Evolutionary conservation across 352 stramenopile genomes (phyloP).

Genomic region (Globisporangium carolinianum): DNA sequence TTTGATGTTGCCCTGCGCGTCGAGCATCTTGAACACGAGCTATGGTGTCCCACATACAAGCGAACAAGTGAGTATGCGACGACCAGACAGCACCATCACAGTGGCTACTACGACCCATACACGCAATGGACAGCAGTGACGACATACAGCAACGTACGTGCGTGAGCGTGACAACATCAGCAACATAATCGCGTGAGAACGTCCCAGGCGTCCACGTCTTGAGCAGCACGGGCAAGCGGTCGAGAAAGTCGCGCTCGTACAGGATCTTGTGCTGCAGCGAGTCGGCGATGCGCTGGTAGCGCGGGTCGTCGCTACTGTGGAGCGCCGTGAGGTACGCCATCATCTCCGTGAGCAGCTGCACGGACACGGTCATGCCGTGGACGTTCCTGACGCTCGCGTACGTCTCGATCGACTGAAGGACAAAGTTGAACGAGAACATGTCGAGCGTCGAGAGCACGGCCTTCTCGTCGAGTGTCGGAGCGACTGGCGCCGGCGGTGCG

Average conservation of each 20-base stretch:
- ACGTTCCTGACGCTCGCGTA: constrained; percentile 78
- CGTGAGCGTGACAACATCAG: constrained; percentile 81
- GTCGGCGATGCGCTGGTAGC: constrained; percentile 77
- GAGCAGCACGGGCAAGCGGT: constrained; percentile 72
- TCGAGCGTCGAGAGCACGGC: constrained; percentile 78
- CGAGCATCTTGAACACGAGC: constrained; percentile 84
- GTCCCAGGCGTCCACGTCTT: constrained; percentile 68
- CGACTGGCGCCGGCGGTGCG: constrained; percentile 25
- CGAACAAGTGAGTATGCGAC: neutral
- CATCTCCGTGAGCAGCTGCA: constrained; percentile 79
- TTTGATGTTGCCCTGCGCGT: constrained; percentile 80
- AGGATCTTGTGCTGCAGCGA: constrained; percentile 86
- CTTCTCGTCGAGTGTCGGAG: constrained; percentile 67
- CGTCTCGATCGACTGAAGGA: constrained; percentile 84
- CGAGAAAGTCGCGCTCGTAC: constrained; percentile 84
- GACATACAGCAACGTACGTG: constrained; percentile 39
- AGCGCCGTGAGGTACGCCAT: constrained; percentile 82
- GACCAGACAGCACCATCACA: neutral
- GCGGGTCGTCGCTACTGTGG: constrained; percentile 55
- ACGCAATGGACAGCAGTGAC: neutral
- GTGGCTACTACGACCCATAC: neutral
- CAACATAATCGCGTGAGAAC: constrained; percentile 60
- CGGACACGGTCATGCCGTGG: constrained; percentile 72
- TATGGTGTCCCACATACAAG: constrained; percentile 12
- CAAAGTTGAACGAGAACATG: constrained; percentile 91